Base-by-base conservation (phyloP, 2,329 filamentous ascomycete species). In the Aspergillus fumigatus region DNA sequence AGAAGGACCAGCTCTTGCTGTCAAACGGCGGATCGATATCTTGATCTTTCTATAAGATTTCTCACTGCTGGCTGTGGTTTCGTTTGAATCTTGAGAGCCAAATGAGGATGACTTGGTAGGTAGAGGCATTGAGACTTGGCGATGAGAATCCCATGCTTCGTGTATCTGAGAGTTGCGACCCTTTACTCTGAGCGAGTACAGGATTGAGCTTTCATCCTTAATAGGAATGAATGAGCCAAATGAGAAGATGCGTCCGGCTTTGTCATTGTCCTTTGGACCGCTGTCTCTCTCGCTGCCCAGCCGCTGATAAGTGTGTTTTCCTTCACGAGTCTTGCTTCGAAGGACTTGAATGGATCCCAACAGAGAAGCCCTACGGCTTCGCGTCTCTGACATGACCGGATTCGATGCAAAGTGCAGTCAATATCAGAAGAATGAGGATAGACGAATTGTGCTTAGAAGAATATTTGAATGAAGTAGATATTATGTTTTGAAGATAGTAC, bases 271-370 rank as follows among this genome's bases (percentile, higher is more conserved):
- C 14, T 14, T 23, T 45, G 10, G 14, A 17, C 32, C 14, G 3
- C 25, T n/a, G n/a, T 48, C 19, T 4, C 38, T 29, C 40, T 52
- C 38, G 10, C 40, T 21, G 3, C 19, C 25, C 8, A 26, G 10
- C 17, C 14, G 19, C 35, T 50, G 27, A 48, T 53, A 27, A 19
- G 14, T 32, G 25, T 51, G 48, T 29, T 47, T 53, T 26, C 38
- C 50, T 41, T 56, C 57, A 49, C 65, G 56, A n/a, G 62, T 54
- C 29, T 55, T 58, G 47, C 47, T 65, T 32, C 57, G 61, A 35
- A 69, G 53, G 3, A 52, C 52, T 19, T 68, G 62, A 14, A 69
- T 50, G 26, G 63, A 62, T 32, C 25, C 49, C 29, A 54, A 41
- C 5, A 67, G 19, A 1, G 62, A 65, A 17, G 60, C 52, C 25